phyloP scores from a whole-genome alignment of 2,329 filamentous ascomycete genomes.

The Microsporum audouinii region DNA sequence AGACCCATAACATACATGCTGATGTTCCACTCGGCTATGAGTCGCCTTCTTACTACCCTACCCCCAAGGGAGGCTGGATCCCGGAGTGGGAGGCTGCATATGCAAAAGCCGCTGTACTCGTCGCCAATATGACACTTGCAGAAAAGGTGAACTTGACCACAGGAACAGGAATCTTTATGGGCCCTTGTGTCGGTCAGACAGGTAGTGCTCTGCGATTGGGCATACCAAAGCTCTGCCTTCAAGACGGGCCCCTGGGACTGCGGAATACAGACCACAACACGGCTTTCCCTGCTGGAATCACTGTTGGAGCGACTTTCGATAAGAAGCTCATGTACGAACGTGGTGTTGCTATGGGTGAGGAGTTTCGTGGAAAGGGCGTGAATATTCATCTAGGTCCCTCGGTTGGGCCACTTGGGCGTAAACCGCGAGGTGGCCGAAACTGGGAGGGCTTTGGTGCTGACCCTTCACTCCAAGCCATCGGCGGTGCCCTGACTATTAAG shows the following conservation, averaged over 20 bases:
- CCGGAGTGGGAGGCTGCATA: conserved; percentile 60
- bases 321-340: conserved; percentile 59
- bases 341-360: conserved; percentile 56
- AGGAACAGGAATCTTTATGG: conserved; percentile 62
- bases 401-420: conserved; percentile 60
- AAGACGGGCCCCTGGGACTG: conserved; percentile 61
- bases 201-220: conserved; percentile 59
- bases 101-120: conserved; percentile 54
- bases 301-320: conserved; percentile 61
- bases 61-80: conserved; percentile 61
- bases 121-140: conserved; percentile 64
- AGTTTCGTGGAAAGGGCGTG: conserved; percentile 61
- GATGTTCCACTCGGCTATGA: not conserved
- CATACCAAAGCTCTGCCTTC: conserved; percentile 59
- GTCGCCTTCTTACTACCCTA: conserved; percentile 56
- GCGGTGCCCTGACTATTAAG: conserved; percentile 42
- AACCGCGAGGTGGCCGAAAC: conserved; percentile 59
- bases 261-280: conserved; percentile 63
- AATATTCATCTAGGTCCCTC: conserved; percentile 60
- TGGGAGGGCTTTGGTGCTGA: conserved; percentile 68
- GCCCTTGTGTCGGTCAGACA: conserved; percentile 63
- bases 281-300: conserved; percentile 70
- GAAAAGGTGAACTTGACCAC: conserved; percentile 70
- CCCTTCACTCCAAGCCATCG: conserved; percentile 50
- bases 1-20: not conserved